These are phyloP conservation scores for Penicillium hesseltinei DNA, from an alignment of 2,329 filamentous ascomycete genomes.

Conservation along the genomic window DNA sequence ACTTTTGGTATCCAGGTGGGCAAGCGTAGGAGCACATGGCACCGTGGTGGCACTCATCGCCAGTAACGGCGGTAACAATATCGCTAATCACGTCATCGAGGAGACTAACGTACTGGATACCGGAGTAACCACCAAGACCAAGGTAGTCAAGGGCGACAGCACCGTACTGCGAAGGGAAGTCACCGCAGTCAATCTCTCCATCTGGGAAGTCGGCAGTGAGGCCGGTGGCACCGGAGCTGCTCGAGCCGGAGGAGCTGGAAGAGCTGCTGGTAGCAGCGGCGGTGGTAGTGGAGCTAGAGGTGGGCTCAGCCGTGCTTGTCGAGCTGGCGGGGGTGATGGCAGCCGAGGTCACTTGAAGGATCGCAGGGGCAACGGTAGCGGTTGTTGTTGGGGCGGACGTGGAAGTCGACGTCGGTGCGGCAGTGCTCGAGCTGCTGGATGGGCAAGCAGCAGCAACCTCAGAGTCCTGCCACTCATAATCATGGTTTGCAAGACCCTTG, in stretches of 20 bases:
- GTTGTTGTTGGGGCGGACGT: slow-evolving; percentile 29
- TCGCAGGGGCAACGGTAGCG: slow-evolving; percentile 36
- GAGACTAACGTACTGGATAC: slow-evolving; percentile 67
- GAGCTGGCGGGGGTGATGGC: slow-evolving; percentile 33
- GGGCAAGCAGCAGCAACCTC: slow-evolving; percentile 57
- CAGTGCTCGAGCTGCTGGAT: slow-evolving; percentile 23
- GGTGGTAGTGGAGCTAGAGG: slow-evolving; percentile 20
- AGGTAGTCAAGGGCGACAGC: slow-evolving; percentile 69
- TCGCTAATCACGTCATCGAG: slow-evolving; percentile 57
- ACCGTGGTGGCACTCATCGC: slow-evolving; percentile 59
- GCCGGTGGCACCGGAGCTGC: slow-evolving; percentile 48
- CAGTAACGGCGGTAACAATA: slow-evolving; percentile 63
- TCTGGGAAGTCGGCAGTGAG: slow-evolving; percentile 70
- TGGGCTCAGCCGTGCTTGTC: slow-evolving; percentile 18
- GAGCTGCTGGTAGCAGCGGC: slow-evolving; percentile 19
- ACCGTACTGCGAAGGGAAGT: slow-evolving; percentile 80
- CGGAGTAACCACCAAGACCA: slow-evolving; percentile 70
- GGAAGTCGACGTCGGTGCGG: slow-evolving; percentile 29
- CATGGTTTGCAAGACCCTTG: slow-evolving; percentile 68
- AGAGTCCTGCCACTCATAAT: slow-evolving; percentile 62
- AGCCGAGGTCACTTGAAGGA: slow-evolving; percentile 54
- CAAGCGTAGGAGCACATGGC: slow-evolving; percentile 91
- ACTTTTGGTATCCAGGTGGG: slow-evolving; percentile 86
- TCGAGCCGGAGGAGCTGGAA: slow-evolving; percentile 25
- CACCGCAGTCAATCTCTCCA: slow-evolving; percentile 66